Conservation (phyloP, 768 basidiomycete genomes). For the Gyrodon lividus region DNA sequence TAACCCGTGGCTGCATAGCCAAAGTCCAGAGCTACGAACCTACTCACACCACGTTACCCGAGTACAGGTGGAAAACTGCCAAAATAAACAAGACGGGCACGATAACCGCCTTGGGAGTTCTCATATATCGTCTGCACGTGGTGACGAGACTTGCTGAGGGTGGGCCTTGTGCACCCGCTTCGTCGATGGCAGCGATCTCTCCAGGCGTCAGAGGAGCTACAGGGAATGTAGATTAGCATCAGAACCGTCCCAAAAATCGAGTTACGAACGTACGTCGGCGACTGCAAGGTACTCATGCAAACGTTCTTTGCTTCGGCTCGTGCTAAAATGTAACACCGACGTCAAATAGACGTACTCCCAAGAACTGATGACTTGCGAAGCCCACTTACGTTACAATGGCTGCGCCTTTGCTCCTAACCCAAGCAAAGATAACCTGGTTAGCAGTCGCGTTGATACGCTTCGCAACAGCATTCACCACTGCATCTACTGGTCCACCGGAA, state of each 20-base stretch:
- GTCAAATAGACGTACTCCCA: not conserved
- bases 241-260: not conserved
- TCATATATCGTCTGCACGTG: not conserved
- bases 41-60: not conserved
- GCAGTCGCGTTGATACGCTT: conserved; percentile 52
- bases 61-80: not conserved
- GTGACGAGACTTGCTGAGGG: conserved; percentile 22
- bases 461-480: conserved; percentile 51
- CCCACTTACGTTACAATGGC: conserved; percentile 61
- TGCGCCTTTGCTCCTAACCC: conserved; percentile 66
- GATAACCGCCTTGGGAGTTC: not conserved
- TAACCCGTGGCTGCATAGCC: too few relatives aligned
- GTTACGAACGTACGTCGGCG: conserved; percentile 50
- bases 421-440: conserved; percentile 66
- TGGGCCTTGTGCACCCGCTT: conserved; percentile 44
- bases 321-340: conserved; percentile 35
- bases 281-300: conserved; percentile 67
- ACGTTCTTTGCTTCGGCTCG: conserved; percentile 57
- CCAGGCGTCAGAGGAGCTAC: conserved; percentile 52
- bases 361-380: not conserved
- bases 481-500: conserved; percentile 67
- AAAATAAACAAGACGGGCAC: not conserved
- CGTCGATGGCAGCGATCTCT: conserved; percentile 64
- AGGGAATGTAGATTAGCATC: not conserved
- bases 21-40: not conserved